Evolutionary conservation across 768 basidiomycete species (phyloP).

Genomic region (Chalciporus sphaerocephalus): DNA sequence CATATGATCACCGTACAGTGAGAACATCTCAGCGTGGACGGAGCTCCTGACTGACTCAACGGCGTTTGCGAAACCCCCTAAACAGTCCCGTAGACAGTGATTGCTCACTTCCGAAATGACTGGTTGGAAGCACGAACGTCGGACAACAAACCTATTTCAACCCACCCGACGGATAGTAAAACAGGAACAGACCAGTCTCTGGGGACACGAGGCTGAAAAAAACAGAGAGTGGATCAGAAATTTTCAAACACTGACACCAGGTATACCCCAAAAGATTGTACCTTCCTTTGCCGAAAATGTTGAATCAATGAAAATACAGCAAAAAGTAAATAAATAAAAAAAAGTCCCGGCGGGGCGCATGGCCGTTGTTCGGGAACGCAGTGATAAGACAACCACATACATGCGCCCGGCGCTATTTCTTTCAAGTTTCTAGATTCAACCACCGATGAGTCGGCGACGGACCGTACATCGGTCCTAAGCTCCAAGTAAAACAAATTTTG

Average conservation of each 20-base stretch:
- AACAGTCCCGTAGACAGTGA: constrained; percentile 5
- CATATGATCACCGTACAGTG: background rate
- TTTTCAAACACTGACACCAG: background rate
- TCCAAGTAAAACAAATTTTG: background rate
- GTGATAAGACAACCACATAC: background rate
- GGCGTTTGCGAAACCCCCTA: background rate
- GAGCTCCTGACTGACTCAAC: constrained; percentile 10
- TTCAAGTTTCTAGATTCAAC: constrained; percentile 18
- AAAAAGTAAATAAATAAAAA: no score
- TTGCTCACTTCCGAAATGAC: constrained; percentile 1
- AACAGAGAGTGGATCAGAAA: background rate
- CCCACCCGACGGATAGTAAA: background rate
- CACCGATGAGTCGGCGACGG: constrained; percentile 6
- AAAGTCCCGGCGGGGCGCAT: background rate
- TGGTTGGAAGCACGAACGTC: background rate
- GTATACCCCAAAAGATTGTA: constrained; percentile 1
- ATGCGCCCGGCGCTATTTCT: constrained; percentile 8
- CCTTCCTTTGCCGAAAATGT: constrained; percentile 16
- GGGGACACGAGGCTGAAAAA: background rate
- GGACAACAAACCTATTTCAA: background rate
- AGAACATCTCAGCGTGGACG: background rate
- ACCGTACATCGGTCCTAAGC: constrained; percentile 1
- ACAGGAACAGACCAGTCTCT: background rate
- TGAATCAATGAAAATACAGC: background rate
- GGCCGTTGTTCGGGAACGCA: constrained; percentile 16